These are phyloP conservation scores for Melampsora medusae DNA, from an alignment of 1,284 basidiomycete species.

Conservation along the genomic window DNA sequence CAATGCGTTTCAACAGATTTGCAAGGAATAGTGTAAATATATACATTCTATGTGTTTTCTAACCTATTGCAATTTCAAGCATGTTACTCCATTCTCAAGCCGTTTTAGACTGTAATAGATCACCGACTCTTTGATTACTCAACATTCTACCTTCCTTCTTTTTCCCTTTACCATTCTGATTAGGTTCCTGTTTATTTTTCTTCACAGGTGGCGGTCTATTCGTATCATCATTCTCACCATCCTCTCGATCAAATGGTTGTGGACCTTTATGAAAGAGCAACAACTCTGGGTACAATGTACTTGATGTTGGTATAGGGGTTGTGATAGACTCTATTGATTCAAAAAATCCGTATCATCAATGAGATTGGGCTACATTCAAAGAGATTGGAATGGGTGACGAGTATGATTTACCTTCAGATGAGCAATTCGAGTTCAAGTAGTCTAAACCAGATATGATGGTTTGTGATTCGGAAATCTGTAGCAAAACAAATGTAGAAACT, in stretches of 20 bases:
- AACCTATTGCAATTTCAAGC: too few species aligned
- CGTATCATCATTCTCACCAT: not conserved
- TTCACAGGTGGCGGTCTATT: not conserved
- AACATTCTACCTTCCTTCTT: constrained; percentile 28
- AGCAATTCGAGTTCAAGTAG: not conserved
- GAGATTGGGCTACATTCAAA: not conserved
- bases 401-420: not conserved
- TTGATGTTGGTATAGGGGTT: constrained; percentile 1
- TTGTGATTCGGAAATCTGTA: not conserved
- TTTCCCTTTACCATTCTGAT: constrained; percentile 19
- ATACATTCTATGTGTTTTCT: too few species aligned
- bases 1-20: too few species aligned
- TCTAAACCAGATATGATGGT: not conserved
- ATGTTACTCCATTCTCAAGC: not conserved
- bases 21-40: too few species aligned
- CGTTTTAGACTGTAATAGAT: not conserved
- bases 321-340: constrained; percentile 8
- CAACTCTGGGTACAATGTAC: constrained; percentile 26
- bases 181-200: not conserved
- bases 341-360: not conserved
- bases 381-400: not conserved
- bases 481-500: not conserved
- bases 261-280: constrained; percentile 31
- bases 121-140: constrained; percentile 17
- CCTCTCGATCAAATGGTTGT: not conserved